A percentile compares a stretch with the other conserved stretches of the same genome.
Evolutionary conservation across 2,329 filamentous ascomycete genomes (phyloP).

Genomic region (Aspergillus sp.): DNA sequence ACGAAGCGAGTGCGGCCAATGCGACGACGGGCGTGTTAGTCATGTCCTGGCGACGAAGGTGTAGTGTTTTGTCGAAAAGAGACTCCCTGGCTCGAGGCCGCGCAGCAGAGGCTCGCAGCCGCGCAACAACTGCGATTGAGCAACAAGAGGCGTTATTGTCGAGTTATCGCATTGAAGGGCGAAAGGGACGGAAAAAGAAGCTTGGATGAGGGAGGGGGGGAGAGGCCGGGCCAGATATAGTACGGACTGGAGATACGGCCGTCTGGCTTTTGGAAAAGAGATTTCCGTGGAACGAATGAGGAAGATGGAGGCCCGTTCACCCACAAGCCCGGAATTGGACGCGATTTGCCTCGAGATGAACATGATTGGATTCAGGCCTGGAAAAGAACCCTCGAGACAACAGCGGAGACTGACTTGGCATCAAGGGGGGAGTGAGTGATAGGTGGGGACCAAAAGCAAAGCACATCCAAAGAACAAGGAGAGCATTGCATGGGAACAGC

Average conservation of each 20-base stretch:
- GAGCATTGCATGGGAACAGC: constrained; percentile 1
- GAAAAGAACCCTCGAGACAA: constrained; percentile 15
- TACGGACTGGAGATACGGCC: constrained; percentile 10
- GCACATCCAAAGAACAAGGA: constrained; percentile 7
- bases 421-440: constrained; percentile 6
- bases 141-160: constrained; percentile 1
- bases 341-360: constrained; percentile 3
- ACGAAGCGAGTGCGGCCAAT: constrained; percentile 11
- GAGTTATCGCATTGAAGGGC: constrained; percentile 8
- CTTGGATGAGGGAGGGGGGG: constrained; percentile 11
- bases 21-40: constrained; percentile 3
- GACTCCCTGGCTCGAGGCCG: constrained; percentile 15
- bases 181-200: constrained; percentile 12
- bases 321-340: constrained; percentile 4
- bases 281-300: constrained; percentile 12
- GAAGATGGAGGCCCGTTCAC: constrained; percentile 21
- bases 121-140: constrained; percentile 16
- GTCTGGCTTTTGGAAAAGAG: constrained; percentile 2
- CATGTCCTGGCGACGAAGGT: constrained; percentile 15
- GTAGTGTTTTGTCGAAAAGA: background rate
- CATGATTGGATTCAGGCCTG: constrained; percentile 17
- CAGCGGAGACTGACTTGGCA: constrained; percentile 7
- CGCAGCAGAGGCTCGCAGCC: constrained; percentile 21
- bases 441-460: constrained; percentile 10
- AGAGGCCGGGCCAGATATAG: constrained; percentile 25